These are phyloP conservation scores for Penicillium psychrofluorescens DNA, from an alignment of 495 filamentous ascomycete genomes.

Conservation along the genomic window DNA sequence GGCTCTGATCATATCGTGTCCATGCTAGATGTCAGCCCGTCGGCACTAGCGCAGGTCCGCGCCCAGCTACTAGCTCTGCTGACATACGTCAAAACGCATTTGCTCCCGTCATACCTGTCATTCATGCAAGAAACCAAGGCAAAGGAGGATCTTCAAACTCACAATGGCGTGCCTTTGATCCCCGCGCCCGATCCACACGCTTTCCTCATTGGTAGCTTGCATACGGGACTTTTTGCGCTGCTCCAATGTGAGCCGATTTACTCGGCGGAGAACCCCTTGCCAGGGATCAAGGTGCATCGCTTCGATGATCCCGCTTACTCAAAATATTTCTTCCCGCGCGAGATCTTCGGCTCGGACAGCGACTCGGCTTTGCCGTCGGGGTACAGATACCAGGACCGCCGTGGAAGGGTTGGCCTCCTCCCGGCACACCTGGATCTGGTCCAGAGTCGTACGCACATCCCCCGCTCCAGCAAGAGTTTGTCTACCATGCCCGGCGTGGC, in stretches of 20 bases:
- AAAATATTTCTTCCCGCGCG: conserved; percentile 25
- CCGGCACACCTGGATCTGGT: conserved; percentile 28
- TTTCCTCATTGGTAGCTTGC: conserved; percentile 28
- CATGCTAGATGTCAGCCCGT: conserved; percentile 4
- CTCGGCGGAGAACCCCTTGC: conserved; percentile 4
- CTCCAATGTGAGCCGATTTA: conserved; percentile 9
- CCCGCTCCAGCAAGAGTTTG: conserved; percentile 22
- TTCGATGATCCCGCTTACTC: conserved; percentile 26
- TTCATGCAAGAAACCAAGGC: background rate
- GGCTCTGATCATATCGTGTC: conserved; percentile 6
- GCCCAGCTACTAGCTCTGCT: conserved; percentile 25
- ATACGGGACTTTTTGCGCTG: conserved; percentile 22
- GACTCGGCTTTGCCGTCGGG: conserved; percentile 17
- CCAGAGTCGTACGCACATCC: conserved; percentile 31
- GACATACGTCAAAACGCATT: conserved; percentile 12
- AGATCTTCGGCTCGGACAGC: conserved; percentile 5
- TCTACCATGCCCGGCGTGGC: conserved; percentile 24
- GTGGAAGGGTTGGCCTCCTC: conserved; percentile 17
- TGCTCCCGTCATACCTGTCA: conserved; percentile 22
- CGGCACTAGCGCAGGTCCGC: conserved; percentile 9
- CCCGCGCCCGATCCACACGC: conserved; percentile 19
- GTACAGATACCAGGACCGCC: conserved; percentile 22
- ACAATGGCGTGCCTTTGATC: conserved; percentile 12
- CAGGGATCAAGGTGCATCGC: conserved; percentile 25
- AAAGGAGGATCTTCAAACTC: background rate